A percentile compares a stretch with the other conserved stretches of the same genome.
Conservation (phyloP, 1,284 basidiomycete species). For the Fomitiporia mediterranea region DNA sequence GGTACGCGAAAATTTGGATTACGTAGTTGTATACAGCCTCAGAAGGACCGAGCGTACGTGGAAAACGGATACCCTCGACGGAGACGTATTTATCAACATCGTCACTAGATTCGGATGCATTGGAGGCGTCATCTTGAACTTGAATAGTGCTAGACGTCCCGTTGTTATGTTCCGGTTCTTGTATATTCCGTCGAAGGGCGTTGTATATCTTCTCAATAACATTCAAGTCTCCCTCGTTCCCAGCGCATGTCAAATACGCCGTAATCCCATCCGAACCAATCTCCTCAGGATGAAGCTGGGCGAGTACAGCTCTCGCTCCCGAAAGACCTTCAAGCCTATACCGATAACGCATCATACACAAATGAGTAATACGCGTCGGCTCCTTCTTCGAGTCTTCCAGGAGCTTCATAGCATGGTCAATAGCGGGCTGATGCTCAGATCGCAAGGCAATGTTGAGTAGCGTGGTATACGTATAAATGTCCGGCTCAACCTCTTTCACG, state of each 20-base stretch:
- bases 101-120: background rate
- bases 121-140: background rate
- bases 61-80: slow-evolving; percentile 13
- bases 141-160: slow-evolving; percentile 20
- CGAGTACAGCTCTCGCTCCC: slow-evolving; percentile 51
- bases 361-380: slow-evolving; percentile 57
- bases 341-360: slow-evolving; percentile 56
- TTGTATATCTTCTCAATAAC: slow-evolving; percentile 58
- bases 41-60: slow-evolving; percentile 40
- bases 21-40: slow-evolving; percentile 64
- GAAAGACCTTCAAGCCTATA: slow-evolving; percentile 40
- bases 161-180: slow-evolving; percentile 31
- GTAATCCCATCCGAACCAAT: slow-evolving; percentile 62
- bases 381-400: slow-evolving; percentile 47
- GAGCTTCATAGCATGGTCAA: slow-evolving; percentile 49
- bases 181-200: slow-evolving; percentile 48
- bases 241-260: slow-evolving; percentile 63
- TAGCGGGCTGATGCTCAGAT: slow-evolving; percentile 38
- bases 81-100: slow-evolving; percentile 25
- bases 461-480: slow-evolving; percentile 64
- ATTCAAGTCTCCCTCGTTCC: slow-evolving; percentile 47
- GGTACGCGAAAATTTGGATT: slow-evolving; percentile 64
- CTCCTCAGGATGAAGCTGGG: slow-evolving; percentile 47
- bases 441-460: slow-evolving; percentile 59
- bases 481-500: slow-evolving; percentile 36